A percentile compares a stretch with the other conserved stretches of the same genome.
phyloP scores from a whole-genome alignment of 345 rosid species.

The Sisymbrium altissimum region DNA sequence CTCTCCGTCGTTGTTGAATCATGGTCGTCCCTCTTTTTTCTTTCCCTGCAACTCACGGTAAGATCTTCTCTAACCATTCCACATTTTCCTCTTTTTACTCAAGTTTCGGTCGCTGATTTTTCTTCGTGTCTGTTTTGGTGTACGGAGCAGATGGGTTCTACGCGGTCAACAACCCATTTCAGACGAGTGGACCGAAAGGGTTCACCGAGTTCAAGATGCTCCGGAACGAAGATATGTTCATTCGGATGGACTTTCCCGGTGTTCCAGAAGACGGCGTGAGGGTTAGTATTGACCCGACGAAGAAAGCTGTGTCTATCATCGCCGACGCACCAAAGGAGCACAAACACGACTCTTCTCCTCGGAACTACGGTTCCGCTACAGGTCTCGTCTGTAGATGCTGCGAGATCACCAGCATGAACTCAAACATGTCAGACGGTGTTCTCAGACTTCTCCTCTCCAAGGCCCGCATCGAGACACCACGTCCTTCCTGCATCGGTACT shows the following conservation, averaged over 20 bases:
- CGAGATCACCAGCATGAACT: not conserved
- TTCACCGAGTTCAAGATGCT: not conserved
- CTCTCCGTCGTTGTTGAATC: no score
- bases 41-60: not conserved
- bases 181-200: slow-evolving; percentile 8
- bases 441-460: not conserved
- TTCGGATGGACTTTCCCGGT: slow-evolving; percentile 2
- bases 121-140: not conserved
- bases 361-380: not conserved
- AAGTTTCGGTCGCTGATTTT: not conserved
- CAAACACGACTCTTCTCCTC: not conserved
- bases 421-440: not conserved
- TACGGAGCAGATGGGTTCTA: slow-evolving; percentile 14
- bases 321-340: no score
- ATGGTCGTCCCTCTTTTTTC: not conserved
- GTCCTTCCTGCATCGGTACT: no score
- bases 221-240: not conserved
- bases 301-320: not conserved
- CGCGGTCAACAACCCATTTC: slow-evolving; percentile 21
- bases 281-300: not conserved
- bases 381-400: not conserved
- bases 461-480: not conserved
- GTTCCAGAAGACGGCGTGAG: not conserved
- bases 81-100: no score
- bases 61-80: not conserved